These are phyloP conservation scores for Ploettnerulaceae sp. DNA, from an alignment of 2,329 filamentous ascomycete genomes.

Conservation along the genomic window DNA sequence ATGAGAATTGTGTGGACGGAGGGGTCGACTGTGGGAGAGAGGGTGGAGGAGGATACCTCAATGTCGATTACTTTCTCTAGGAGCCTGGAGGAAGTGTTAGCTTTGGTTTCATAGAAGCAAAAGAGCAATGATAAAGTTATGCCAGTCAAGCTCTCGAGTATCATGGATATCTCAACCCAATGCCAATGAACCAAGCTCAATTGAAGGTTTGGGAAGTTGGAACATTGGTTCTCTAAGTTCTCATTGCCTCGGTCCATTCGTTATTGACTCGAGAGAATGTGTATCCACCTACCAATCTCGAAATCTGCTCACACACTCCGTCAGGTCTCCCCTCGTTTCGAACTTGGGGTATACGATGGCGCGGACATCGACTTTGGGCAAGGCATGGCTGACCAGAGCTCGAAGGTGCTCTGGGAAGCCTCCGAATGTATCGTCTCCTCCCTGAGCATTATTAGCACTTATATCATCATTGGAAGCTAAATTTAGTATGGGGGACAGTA, in stretches of 20 bases:
- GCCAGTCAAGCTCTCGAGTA: too few species aligned
- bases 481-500: slow-evolving; percentile 30
- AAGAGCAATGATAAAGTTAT: too few species aligned
- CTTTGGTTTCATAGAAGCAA: slow-evolving; percentile 1
- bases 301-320: slow-evolving; percentile 66
- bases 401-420: slow-evolving; percentile 70
- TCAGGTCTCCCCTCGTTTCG: slow-evolving; percentile 74
- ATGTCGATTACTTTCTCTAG: slow-evolving; percentile 91
- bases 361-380: slow-evolving; percentile 65
- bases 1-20: slow-evolving; percentile 77
- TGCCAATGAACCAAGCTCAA: background rate
- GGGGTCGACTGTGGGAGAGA: slow-evolving; percentile 80
- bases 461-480: background rate
- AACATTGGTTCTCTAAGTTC: too few species aligned
- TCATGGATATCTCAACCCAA: background rate
- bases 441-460: slow-evolving; percentile 42
- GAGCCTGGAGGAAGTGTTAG: slow-evolving; percentile 51
- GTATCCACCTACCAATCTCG: slow-evolving; percentile 57
- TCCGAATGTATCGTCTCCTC: slow-evolving; percentile 73
- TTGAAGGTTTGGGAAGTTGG: background rate
- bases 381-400: slow-evolving; percentile 55
- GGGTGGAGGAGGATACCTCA: slow-evolving; percentile 75
- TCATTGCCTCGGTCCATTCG: background rate
- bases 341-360: slow-evolving; percentile 73
- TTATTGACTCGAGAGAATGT: background rate